phyloP scores from a whole-genome alignment of 1,139 yeast genomes.

The Kluyveromyces sp. region DNA sequence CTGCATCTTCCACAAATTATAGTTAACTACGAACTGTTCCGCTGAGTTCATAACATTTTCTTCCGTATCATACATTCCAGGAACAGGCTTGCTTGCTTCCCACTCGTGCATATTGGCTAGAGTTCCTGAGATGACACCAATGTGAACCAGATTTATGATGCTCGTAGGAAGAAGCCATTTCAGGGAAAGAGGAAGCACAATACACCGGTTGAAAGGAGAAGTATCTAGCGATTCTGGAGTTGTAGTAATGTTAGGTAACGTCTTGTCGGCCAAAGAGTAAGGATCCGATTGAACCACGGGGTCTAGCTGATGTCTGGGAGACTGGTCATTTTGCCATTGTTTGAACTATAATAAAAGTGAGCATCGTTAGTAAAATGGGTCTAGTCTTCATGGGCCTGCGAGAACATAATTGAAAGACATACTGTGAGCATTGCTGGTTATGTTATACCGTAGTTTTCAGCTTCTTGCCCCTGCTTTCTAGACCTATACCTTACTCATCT shows the following conservation, averaged over 20 bases:
- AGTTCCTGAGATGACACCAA: conserved; percentile 14
- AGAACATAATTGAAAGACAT: background rate
- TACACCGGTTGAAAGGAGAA: conserved; percentile 1
- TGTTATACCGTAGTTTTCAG: conserved; percentile 12
- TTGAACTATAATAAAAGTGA: conserved; percentile 21
- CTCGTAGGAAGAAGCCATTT: conserved; percentile 9
- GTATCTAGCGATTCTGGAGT: conserved; percentile 6
- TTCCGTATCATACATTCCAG: conserved; percentile 8
- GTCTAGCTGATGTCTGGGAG: conserved; percentile 31
- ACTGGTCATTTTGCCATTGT: conserved; percentile 31
- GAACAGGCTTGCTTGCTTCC: background rate
- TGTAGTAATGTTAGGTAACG: conserved; percentile 22
- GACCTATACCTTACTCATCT: background rate
- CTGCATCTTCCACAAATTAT: conserved; percentile 6
- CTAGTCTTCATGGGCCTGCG: background rate
- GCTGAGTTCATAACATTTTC: background rate
- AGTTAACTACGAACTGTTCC: conserved; percentile 1
- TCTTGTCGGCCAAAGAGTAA: conserved; percentile 21
- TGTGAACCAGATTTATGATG: conserved; percentile 6
- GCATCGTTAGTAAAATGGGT: background rate
- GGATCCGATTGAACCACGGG: conserved; percentile 17
- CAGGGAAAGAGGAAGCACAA: conserved; percentile 7
- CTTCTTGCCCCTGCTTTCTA: too few relatives aligned
- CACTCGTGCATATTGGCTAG: background rate
- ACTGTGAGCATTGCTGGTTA: conserved; percentile 1